These are phyloP conservation scores for Daldinia loculata DNA, from an alignment of 495 filamentous ascomycete genomes.

Conservation along the genomic window DNA sequence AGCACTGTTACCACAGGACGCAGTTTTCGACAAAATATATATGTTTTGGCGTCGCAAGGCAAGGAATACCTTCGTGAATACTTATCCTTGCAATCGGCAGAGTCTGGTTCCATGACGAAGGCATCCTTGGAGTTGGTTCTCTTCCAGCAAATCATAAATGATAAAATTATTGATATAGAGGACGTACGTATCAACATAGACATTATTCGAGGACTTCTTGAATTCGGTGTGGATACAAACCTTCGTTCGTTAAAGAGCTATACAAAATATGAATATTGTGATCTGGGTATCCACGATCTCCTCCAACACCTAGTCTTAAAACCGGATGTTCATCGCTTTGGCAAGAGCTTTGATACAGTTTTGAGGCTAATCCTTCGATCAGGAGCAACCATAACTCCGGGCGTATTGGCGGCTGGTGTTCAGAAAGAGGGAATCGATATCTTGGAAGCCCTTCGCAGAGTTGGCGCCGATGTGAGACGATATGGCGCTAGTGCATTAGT, in stretches of 20 bases:
- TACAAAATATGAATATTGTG: no score
- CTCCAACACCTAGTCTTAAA: neutral
- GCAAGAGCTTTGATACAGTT: neutral
- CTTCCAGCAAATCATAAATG: neutral
- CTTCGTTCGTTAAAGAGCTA: neutral
- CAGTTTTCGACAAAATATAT: neutral
- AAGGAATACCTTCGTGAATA: neutral
- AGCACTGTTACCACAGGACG: neutral
- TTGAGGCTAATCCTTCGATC: neutral
- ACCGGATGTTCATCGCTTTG: neutral
- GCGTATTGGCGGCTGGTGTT: neutral
- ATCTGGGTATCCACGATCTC: neutral
- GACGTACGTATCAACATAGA: neutral
- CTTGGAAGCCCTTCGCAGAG: neutral
- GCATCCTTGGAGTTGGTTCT: neutral
- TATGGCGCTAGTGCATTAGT: neutral
- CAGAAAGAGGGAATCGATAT: neutral
- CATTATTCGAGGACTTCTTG: neutral
- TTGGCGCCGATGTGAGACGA: neutral
- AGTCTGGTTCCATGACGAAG: neutral
- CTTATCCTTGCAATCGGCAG: neutral
- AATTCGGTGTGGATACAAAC: neutral
- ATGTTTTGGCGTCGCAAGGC: neutral
- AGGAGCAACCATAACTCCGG: neutral
- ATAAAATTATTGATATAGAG: neutral